Evolutionary conservation across 2,329 filamentous ascomycete species (phyloP).

Genomic region (Fusarium sp.): DNA sequence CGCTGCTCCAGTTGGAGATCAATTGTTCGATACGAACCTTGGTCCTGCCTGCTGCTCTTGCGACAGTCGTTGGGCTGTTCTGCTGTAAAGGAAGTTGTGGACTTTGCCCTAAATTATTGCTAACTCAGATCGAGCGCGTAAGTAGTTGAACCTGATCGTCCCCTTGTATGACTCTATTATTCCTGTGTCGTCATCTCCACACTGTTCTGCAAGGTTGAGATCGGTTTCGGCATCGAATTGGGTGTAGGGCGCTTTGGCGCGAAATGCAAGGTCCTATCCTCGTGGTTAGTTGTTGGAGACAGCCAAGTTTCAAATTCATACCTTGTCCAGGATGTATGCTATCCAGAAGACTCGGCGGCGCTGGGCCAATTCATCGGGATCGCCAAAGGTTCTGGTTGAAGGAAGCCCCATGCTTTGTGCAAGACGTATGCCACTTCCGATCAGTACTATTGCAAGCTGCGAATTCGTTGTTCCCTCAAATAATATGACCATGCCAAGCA

Average conservation of each 20-base stretch:
- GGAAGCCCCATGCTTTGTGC: neutral
- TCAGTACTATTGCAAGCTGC: neutral
- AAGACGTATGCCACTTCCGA: neutral
- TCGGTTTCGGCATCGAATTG: neutral
- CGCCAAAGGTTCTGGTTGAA: rapidly evolving
- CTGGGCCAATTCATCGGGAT: neutral
- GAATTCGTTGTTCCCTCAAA: neutral
- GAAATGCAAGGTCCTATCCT: neutral
- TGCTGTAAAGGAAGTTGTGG: neutral
- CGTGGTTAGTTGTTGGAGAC: neutral
- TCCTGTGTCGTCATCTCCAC: neutral
- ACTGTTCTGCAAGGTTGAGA: neutral
- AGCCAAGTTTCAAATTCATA: neutral
- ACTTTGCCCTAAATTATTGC: neutral
- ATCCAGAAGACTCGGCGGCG: neutral
- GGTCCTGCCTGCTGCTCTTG: neutral
- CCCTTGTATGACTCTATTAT: neutral
- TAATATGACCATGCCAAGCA: neutral
- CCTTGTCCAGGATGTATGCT: neutral
- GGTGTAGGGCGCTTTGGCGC: neutral
- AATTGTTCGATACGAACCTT: neutral
- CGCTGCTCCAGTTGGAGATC: neutral
- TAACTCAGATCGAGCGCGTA: neutral
- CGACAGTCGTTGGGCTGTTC: neutral
- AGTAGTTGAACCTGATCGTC: neutral